Conservation (phyloP, 106 monocot species). For the Phalaenopsis aphrodite region DNA sequence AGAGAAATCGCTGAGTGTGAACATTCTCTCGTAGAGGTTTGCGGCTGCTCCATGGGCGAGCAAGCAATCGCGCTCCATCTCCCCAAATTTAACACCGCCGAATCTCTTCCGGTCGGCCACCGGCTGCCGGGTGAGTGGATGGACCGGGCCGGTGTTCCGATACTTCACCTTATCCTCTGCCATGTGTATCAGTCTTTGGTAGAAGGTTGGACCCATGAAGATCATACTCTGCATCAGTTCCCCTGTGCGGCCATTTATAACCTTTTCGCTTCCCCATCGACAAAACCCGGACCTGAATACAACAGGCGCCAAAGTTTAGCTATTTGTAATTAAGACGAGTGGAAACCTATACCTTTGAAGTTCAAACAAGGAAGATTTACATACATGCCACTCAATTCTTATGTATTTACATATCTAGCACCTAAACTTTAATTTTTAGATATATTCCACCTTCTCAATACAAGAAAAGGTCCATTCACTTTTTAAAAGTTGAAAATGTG, state of each 20-base stretch:
- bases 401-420: too few relatives aligned
- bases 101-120: constrained; percentile 84
- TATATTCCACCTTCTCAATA: too few relatives aligned
- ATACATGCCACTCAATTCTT: too few relatives aligned
- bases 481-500: too few relatives aligned
- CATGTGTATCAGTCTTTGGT: constrained; percentile 94
- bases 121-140: constrained; percentile 87
- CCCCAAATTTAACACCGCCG: constrained; percentile 90
- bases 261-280: constrained; percentile 83
- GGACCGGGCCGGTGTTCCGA: constrained; percentile 92
- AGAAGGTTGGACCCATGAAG: constrained; percentile 93
- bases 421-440: too few relatives aligned
- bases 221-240: constrained; percentile 68
- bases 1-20: constrained; percentile 84
- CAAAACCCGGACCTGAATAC: constrained; percentile 58
- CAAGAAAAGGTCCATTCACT: too few relatives aligned
- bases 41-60: constrained; percentile 92
- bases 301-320: background rate
- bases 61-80: constrained; percentile 97
- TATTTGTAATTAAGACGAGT: too few relatives aligned
- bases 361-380: background rate
- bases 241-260: constrained; percentile 68
- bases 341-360: too few relatives aligned
- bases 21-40: constrained; percentile 83
- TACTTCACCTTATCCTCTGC: constrained; percentile 96